Conservation (phyloP, 2,329 filamentous ascomycete genomes). For the Cercospora zeae-maydis region DNA sequence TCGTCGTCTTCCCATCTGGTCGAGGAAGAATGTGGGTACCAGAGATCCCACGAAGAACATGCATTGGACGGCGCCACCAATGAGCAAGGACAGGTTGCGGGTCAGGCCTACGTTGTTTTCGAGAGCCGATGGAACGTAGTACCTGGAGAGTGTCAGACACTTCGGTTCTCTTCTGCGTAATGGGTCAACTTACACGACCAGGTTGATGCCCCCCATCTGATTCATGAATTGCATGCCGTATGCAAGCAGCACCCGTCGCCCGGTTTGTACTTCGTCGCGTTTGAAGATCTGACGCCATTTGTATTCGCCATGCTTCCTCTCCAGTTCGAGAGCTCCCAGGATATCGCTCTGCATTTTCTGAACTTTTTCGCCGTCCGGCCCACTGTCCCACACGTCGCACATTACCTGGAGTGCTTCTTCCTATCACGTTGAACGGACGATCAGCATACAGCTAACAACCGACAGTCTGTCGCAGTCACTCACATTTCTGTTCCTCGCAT, state of each 20-base stretch:
- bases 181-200: slow-evolving; percentile 35
- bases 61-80: slow-evolving; percentile 46
- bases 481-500: slow-evolving; percentile 29
- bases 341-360: slow-evolving; percentile 36
- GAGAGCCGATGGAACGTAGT: slow-evolving; percentile 46
- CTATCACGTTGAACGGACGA: background rate
- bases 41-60: slow-evolving; percentile 45
- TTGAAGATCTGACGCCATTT: slow-evolving; percentile 41
- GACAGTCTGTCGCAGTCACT: background rate
- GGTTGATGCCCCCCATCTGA: slow-evolving; percentile 37
- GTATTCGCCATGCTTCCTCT: slow-evolving; percentile 40
- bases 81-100: slow-evolving; percentile 44
- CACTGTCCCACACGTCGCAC: slow-evolving; percentile 35
- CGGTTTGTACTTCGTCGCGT: slow-evolving; percentile 41
- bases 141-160: slow-evolving; percentile 24
- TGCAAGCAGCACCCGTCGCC: slow-evolving; percentile 38
- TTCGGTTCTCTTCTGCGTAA: no score
- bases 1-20: slow-evolving; percentile 39
- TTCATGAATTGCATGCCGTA: slow-evolving; percentile 33
- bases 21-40: slow-evolving; percentile 47
- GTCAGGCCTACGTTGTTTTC: slow-evolving; percentile 47
- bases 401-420: slow-evolving; percentile 34
- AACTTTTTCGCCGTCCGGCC: slow-evolving; percentile 30
- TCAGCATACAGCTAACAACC: background rate
- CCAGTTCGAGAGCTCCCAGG: slow-evolving; percentile 37